phyloP scores from a whole-genome alignment of 75 land plant species.

The Cupressus sempervirens region DNA sequence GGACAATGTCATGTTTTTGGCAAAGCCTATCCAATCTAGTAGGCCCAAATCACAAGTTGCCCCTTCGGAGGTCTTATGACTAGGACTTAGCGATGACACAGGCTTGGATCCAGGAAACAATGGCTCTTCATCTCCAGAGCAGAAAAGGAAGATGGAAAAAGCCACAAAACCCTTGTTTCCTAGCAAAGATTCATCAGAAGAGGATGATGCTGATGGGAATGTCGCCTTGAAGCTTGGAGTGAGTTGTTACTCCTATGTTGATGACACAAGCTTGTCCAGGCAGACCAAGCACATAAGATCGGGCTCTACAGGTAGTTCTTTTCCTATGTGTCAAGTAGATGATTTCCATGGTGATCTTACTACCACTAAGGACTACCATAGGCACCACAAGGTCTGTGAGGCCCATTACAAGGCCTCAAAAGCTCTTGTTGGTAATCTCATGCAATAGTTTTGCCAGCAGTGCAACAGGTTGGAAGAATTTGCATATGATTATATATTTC shows the following conservation, averaged over 20 bases:
- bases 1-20: constrained; percentile 40
- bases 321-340: constrained; percentile 90
- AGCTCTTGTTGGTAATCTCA: constrained; percentile 61
- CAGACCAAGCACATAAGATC: constrained; percentile 53
- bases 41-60: neutral
- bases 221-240: constrained; percentile 40
- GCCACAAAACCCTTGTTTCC: neutral
- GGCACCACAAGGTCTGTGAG: constrained; percentile 94
- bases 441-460: constrained; percentile 96
- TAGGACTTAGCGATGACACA: neutral
- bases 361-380: constrained; percentile 80
- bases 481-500: neutral
- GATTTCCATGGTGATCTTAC: constrained; percentile 79
- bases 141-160: constrained; percentile 16
- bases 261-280: constrained; percentile 27
- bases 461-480: constrained; percentile 68
- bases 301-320: constrained; percentile 36
- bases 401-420: constrained; percentile 80
- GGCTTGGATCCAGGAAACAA: neutral
- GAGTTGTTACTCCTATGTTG: neutral
- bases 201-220: constrained; percentile 18
- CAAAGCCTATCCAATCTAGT: constrained; percentile 14
- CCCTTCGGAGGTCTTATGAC: constrained; percentile 4
- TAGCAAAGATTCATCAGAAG: constrained; percentile 10
- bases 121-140: neutral